phyloP scores from a whole-genome alignment of 306 rosid species.

The Medicago lupulina region DNA sequence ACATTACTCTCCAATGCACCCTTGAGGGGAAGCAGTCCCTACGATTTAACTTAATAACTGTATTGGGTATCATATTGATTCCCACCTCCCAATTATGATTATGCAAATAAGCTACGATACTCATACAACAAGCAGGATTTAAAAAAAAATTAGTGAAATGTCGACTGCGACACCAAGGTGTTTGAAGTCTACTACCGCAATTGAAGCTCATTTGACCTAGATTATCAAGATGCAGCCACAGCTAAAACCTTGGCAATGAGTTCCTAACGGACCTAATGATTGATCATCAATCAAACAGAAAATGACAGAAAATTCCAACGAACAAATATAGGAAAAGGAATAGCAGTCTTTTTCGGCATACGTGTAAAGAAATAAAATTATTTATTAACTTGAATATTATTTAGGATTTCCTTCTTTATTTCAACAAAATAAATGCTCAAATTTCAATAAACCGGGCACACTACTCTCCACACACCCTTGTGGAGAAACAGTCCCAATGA shows the following conservation, averaged over 20 bases:
- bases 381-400: background rate
- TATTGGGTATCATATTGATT: background rate
- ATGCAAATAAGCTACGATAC: constrained; percentile 4
- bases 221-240: background rate
- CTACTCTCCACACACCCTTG: background rate
- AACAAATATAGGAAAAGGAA: background rate
- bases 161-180: background rate
- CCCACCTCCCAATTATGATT: background rate
- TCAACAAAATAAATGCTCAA: background rate
- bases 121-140: background rate
- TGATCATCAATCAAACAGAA: constrained; percentile 20
- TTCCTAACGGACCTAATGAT: background rate
- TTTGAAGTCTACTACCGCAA: background rate
- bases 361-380: constrained; percentile 3
- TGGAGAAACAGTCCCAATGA: constrained; percentile 7
- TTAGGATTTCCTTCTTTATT: background rate
- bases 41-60: background rate
- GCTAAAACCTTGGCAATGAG: background rate
- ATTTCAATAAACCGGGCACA: background rate
- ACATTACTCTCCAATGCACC: background rate
- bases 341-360: background rate
- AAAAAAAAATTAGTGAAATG: background rate
- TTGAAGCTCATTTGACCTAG: background rate
- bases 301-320: background rate
- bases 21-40: constrained; percentile 15